Conservation (phyloP, 192 early-diverging fungal species). For the Entomortierella chlamydospora region DNA sequence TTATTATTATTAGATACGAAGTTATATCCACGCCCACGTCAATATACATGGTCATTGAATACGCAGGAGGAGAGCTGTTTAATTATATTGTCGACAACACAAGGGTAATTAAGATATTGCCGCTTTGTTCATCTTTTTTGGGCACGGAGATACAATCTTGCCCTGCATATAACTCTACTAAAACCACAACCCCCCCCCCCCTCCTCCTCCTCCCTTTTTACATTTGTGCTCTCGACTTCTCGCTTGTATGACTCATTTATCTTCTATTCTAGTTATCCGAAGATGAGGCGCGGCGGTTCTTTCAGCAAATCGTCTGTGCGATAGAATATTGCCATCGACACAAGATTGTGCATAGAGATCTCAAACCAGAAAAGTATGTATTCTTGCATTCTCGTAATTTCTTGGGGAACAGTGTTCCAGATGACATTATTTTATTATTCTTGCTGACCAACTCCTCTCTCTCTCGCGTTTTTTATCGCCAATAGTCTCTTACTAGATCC, state of each 20-base stretch:
- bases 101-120: slow-evolving; percentile 48
- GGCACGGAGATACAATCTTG: background rate
- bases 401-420: too few species aligned
- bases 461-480: background rate
- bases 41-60: slow-evolving; percentile 96
- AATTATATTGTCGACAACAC: slow-evolving; percentile 88
- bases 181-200: background rate
- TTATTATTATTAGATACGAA: slow-evolving; percentile 76
- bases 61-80: slow-evolving; percentile 87
- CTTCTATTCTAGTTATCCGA: slow-evolving; percentile 72
- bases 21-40: slow-evolving; percentile 97
- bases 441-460: background rate
- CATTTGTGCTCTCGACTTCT: too few species aligned
- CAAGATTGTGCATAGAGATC: slow-evolving; percentile 87
- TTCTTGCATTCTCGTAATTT: background rate
- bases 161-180: background rate
- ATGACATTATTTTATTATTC: too few species aligned
- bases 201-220: too few species aligned
- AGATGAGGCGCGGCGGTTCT: slow-evolving; percentile 88
- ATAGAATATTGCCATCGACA: slow-evolving; percentile 96
- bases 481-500: slow-evolving; percentile 86
- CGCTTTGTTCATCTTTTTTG: slow-evolving; percentile 1
- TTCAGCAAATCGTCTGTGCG: slow-evolving; percentile 96
- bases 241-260: slow-evolving; percentile 23
- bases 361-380: slow-evolving; percentile 84